These are phyloP conservation scores for Exophiala spinifera DNA, from an alignment of 2,329 filamentous ascomycete genomes.

Conservation along the genomic window DNA sequence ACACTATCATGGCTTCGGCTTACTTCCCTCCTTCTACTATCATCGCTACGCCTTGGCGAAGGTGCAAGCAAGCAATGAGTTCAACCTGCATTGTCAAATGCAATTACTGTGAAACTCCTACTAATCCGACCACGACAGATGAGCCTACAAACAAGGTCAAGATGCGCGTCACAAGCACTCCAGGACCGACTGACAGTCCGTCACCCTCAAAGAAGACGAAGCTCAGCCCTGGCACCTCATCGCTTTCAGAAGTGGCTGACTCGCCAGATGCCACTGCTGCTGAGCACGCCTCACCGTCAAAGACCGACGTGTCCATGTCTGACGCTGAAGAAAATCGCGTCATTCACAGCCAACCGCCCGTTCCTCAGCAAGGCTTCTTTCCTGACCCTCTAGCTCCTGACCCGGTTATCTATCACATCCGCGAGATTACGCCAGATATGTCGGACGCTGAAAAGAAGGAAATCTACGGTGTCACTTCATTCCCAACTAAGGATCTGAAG, in stretches of 20 bases:
- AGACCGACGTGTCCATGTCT: conserved; percentile 60
- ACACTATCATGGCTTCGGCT: conserved; percentile 3
- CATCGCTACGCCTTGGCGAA: background rate
- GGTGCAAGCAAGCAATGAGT: background rate
- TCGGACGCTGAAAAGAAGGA: conserved; percentile 78
- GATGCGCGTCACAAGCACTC: conserved; percentile 18
- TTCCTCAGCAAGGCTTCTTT: conserved; percentile 81
- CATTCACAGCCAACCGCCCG: conserved; percentile 59
- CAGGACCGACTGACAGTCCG: conserved; percentile 26
- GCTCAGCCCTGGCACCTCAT: conserved; percentile 30
- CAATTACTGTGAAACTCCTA: background rate
- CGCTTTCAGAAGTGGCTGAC: conserved; percentile 30
- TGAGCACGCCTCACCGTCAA: conserved; percentile 59
- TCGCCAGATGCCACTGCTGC: conserved; percentile 41
- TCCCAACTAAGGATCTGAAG: conserved; percentile 74
- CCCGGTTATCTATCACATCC: conserved; percentile 91
- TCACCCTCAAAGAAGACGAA: conserved; percentile 31
- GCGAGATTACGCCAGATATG: conserved; percentile 70
- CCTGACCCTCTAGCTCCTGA: conserved; percentile 87
- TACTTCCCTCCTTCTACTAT: background rate
- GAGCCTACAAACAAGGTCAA: conserved; percentile 20
- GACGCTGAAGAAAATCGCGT: conserved; percentile 45
- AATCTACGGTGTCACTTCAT: conserved; percentile 82
- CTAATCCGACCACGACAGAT: conserved; percentile 15
- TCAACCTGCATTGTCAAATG: no score